phyloP scores from a whole-genome alignment of 108 stramenopile species.

The Schizochytrium sp. region DNA sequence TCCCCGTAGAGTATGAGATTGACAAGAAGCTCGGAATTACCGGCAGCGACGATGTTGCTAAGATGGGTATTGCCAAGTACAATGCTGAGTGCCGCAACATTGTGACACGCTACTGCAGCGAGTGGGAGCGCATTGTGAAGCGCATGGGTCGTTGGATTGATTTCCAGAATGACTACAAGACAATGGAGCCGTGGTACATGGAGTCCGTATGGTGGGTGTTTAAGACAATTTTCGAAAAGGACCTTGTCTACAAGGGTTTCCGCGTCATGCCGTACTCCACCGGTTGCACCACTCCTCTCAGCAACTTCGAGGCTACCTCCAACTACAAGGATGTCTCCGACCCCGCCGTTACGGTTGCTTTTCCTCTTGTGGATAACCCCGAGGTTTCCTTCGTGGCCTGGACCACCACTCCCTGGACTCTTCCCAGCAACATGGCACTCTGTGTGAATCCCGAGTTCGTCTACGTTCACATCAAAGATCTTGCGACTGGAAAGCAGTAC shows the following conservation, averaged over 20 bases:
- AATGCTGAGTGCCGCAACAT: constrained; percentile 95
- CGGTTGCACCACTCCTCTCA: constrained; percentile 93
- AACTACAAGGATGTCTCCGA: constrained; percentile 99
- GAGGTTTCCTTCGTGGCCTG: constrained; percentile 73
- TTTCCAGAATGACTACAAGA: constrained; percentile 99
- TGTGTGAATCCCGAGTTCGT: constrained; percentile 93
- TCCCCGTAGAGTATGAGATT: constrained; percentile 99
- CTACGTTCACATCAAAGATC: constrained; percentile 93
- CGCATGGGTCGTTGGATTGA: constrained; percentile 99
- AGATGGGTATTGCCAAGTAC: constrained; percentile 97
- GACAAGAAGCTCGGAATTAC: constrained; percentile 94
- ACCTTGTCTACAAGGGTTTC: constrained; percentile 96
- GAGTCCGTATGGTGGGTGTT: constrained; percentile 99
- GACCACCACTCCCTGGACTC: constrained; percentile 79
- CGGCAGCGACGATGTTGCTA: constrained; percentile 91
- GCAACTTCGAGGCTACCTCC: constrained; percentile 98
- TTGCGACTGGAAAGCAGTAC: constrained; percentile 83
- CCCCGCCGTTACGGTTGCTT: constrained; percentile 96
- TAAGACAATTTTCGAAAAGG: constrained; percentile 87
- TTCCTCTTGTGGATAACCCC: constrained; percentile 86
- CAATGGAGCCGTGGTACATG: constrained; percentile 98
- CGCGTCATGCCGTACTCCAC: constrained; percentile 99
- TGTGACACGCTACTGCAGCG: constrained; percentile 93
- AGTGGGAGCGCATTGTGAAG: constrained; percentile 96
- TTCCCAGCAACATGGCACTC: constrained; percentile 84